Evolutionary conservation across 2,329 filamentous ascomycete species (phyloP), one percentile per base, ranked within the genome.

Genomic region (Aspergillus sp.): DNA sequence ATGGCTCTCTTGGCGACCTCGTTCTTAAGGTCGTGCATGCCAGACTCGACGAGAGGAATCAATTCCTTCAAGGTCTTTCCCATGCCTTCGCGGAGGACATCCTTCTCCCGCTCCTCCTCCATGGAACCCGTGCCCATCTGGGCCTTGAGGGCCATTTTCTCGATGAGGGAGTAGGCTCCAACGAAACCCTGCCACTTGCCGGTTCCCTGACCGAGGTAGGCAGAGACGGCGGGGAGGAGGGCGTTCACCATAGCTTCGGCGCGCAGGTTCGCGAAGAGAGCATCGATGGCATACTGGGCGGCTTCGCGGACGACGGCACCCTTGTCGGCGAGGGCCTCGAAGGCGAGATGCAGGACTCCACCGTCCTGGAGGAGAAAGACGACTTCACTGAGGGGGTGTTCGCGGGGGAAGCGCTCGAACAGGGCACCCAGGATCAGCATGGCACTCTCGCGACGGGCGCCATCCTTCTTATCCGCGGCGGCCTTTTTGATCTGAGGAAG

Each of bases 161-260:
- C 91, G 53, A 99, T 77, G 58, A 97, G 73, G 71, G 88, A 85
- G 68, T 88, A 87, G 43, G 90, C 94, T 55, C 88, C 92, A 49
- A 96, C 89, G 14, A 89, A 90, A 55, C 94, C 94, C 76, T 99
- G 94, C 94, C 94, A 99, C 76, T 99, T 99, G 60, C 90, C 92
- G 14, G 90, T 88, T 66, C 84, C 85, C 75, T 90, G 95, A 67
- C 80, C 79, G 26, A 99, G 80, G 70, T 97, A 97, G 48, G 80
- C 74, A 56, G 79, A 75, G 38, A 99, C 77, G 14, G 84, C 81
- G 2, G 94, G 91, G 47, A 99, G 78, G 40, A 99, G 81, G 17
- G 89, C 92, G 57, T 84, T 82, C 48, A 95, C 87, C 65, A 95
- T 83, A 46, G 89, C 86, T 77, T 97, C 94, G 51, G 90, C 77